Percentiles rank a stretch among this genome's conserved stretches.
These are phyloP conservation scores for Purpureocillium takamizusanense DNA, from an alignment of 2,329 filamentous ascomycete genomes.

Conservation along the genomic window DNA sequence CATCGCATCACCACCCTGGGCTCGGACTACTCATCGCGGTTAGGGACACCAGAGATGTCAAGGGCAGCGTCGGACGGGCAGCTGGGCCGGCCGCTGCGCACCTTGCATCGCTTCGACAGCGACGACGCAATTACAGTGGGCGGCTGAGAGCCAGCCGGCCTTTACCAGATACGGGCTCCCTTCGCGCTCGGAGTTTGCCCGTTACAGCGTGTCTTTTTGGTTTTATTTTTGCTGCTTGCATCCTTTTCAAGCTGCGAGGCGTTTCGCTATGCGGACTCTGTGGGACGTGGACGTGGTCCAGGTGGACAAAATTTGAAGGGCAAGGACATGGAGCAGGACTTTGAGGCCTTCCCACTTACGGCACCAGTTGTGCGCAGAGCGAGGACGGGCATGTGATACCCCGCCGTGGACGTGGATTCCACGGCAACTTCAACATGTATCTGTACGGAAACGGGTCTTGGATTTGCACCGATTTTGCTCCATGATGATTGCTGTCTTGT, in stretches of 20 bases:
- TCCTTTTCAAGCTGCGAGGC: too few relatives aligned
- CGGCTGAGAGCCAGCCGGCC: not conserved
- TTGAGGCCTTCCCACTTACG: not conserved
- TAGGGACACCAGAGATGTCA: slow-evolving; percentile 16
- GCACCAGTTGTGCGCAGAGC: slow-evolving; percentile 1
- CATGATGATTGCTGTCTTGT: not conserved
- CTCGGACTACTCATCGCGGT: slow-evolving; percentile 14
- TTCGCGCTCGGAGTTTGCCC: too few relatives aligned
- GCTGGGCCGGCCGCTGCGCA: not conserved
- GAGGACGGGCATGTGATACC: slow-evolving; percentile 1
- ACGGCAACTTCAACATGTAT: not conserved
- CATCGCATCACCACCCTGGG: slow-evolving; percentile 11
- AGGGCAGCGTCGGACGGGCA: slow-evolving; percentile 17
- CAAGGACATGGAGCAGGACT: not conserved
- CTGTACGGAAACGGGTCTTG: not conserved
- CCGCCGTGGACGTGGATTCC: not conserved
- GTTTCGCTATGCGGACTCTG: too few relatives aligned
- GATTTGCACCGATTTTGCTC: too few relatives aligned
- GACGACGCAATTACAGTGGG: slow-evolving; percentile 8
- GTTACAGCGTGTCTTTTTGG: too few relatives aligned
- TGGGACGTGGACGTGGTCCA: too few relatives aligned
- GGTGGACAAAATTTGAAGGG: too few relatives aligned
- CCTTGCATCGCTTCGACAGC: slow-evolving; percentile 2
- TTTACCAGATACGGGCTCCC: too few relatives aligned
- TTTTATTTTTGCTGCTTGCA: too few relatives aligned